phyloP scores from a whole-genome alignment of 495 filamentous ascomycete species.

The Penicillium lagena region DNA sequence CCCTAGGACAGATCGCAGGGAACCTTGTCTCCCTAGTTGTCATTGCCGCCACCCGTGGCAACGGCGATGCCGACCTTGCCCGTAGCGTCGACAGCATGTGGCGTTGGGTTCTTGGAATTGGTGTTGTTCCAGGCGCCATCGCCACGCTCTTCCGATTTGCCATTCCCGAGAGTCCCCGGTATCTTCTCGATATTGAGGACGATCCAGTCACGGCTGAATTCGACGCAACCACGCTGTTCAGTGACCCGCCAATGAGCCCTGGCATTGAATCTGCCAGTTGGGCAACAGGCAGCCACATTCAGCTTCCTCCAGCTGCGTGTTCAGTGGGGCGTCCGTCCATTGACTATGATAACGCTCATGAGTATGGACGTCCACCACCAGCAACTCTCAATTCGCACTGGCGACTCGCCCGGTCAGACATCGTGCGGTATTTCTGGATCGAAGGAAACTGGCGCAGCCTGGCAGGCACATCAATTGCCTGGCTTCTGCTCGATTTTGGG shows the following conservation, averaged over 20 bases:
- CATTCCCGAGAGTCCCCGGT: slow-evolving; percentile 58
- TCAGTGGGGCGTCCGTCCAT: slow-evolving; percentile 22
- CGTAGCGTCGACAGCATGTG: slow-evolving; percentile 45
- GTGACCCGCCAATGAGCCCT: slow-evolving; percentile 11
- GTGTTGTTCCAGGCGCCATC: slow-evolving; percentile 53
- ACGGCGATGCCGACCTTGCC: slow-evolving; percentile 21
- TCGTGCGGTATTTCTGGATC: slow-evolving; percentile 41
- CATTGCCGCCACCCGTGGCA: slow-evolving; percentile 27
- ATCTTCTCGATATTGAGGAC: slow-evolving; percentile 45
- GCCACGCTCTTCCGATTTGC: slow-evolving; percentile 52
- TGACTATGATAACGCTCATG: slow-evolving; percentile 15
- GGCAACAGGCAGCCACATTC: slow-evolving; percentile 8
- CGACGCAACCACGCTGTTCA: slow-evolving; percentile 36
- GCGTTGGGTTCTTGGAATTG: slow-evolving; percentile 55
- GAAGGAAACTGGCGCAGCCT: slow-evolving; percentile 49
- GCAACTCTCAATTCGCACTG: slow-evolving; percentile 38
- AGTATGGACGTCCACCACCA: slow-evolving; percentile 17
- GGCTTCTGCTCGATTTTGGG: slow-evolving; percentile 49
- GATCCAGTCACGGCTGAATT: slow-evolving; percentile 41
- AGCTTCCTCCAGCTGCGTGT: slow-evolving; percentile 10
- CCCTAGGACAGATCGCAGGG: slow-evolving; percentile 56
- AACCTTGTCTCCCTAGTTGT: slow-evolving; percentile 46
- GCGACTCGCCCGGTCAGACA: slow-evolving; percentile 34
- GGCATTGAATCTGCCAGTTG: slow-evolving; percentile 9
- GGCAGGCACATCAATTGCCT: slow-evolving; percentile 39